Percentiles rank a stretch among this genome's conserved stretches.
phyloP scores from a whole-genome alignment of 2,329 filamentous ascomycete species.

The Neonectria magnoliae region DNA sequence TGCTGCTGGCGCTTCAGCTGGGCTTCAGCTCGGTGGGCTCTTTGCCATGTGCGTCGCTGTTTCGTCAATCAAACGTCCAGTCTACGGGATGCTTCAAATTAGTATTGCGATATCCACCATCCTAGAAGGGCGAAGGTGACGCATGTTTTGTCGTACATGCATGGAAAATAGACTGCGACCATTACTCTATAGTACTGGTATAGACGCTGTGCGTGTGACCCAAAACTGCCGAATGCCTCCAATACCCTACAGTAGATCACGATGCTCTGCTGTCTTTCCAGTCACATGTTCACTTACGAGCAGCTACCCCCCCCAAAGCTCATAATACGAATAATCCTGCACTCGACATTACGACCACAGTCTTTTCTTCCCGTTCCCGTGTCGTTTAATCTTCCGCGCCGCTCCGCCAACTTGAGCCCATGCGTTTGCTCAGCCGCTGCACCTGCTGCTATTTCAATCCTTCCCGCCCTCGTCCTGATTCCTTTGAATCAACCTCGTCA shows the following conservation, averaged over 20 bases:
- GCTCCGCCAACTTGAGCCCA: constrained; percentile 15
- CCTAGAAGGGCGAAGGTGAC: too few species aligned
- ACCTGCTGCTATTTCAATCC: constrained; percentile 36
- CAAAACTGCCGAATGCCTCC: not conserved
- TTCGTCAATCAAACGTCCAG: constrained; percentile 3
- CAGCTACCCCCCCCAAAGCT: not conserved
- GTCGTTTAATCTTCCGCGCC: constrained; percentile 5
- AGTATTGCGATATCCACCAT: not conserved
- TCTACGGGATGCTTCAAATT: not conserved
- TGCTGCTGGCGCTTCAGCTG: constrained; percentile 11
- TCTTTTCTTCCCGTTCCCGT: not conserved
- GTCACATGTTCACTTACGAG: not conserved
- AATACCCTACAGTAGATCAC: not conserved
- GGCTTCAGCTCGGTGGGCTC: constrained; percentile 16
- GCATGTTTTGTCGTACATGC: too few species aligned
- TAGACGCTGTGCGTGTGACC: too few species aligned
- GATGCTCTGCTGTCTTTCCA: not conserved
- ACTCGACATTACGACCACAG: not conserved
- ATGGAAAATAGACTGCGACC: too few species aligned
- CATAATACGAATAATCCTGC: not conserved
- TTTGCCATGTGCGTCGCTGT: not conserved
- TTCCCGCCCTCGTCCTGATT: constrained; percentile 2
- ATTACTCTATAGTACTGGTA: too few species aligned
- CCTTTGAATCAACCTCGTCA: not conserved
- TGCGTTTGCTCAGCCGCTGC: constrained; percentile 35